Base-by-base conservation (phyloP, 208 protist species). In the Trypanosoma scelopori region DNA sequence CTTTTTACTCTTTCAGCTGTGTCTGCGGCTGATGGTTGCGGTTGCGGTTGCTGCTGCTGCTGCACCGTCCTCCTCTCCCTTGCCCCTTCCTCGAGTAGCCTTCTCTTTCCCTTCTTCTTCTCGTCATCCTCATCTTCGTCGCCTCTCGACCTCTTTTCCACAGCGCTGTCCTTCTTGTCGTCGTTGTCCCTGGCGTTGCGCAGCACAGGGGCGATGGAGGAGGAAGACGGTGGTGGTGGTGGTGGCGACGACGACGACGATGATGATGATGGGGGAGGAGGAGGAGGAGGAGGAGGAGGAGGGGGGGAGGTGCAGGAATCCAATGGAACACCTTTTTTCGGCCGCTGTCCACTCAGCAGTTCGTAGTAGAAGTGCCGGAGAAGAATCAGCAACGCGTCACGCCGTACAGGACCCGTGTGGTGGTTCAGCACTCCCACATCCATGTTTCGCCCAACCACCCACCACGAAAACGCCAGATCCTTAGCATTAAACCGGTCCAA, bases 401-500 rank as follows among this genome's bases (percentile, higher is more conserved):
- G 81, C 18, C 87, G 81, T 56, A 75, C 65, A 2, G 81, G 70
- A 35, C 79, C 74, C 62, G 12, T 42, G 20, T 70, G 65, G 9
- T 74, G 55, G 50, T 86, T 74, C 35, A 93, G 71, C 4, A 78
- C 82, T 2, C 59, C 58, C 5, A 72, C 70, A 69, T 89, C 71
- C 87, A 93, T 93, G 59, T 93, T 79, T 16, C 75, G 71, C 7
- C 82, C 79, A n/a, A 93, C 53, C 22, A 93, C 87, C 87, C 87
- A 93, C 79, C 84, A 91, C 39, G 81, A 78, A 75, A 93, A 93
- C 45, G 75, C 79, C 41, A 93, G 62, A 48, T 91, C 84, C 62
- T 93, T 93, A 55, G 87, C 68, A 59, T 82, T 93, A 68, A 88
- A 89, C n/a, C 84, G 76, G 51, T 93, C 87, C 25, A 93, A 62